These are phyloP conservation scores for Ceratocystis huliohia DNA, from an alignment of 2,329 filamentous ascomycete species.

Conservation along the genomic window DNA sequence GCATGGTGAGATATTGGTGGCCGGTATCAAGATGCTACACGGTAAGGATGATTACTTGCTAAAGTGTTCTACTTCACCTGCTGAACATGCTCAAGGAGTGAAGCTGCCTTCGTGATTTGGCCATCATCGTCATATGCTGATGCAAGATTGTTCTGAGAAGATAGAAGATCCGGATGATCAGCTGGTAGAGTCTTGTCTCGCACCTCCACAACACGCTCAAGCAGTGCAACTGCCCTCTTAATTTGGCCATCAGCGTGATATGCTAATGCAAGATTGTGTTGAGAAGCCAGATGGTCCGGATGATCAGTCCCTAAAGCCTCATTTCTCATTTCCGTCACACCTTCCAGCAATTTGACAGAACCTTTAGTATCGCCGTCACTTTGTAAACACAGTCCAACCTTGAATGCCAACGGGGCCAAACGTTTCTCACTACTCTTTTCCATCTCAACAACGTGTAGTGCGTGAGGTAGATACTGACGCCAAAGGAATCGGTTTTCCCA, in stretches of 20 bases:
- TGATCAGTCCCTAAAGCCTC: not conserved
- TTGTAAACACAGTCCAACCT: not conserved
- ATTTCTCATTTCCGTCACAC: not conserved
- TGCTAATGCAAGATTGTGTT: not conserved
- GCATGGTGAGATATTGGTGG: no score
- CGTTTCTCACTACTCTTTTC: rapidly evolving
- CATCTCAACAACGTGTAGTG: not conserved
- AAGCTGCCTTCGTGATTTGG: not conserved
- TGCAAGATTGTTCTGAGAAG: not conserved
- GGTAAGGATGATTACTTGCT: no score
- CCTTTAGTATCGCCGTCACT: rapidly evolving
- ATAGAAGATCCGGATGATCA: not conserved
- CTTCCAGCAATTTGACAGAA: not conserved
- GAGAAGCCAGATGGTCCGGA: no score
- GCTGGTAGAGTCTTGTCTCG: not conserved
- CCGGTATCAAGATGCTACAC: no score
- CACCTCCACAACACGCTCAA: not conserved
- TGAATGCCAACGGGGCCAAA: not conserved
- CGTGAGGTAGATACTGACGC: not conserved
- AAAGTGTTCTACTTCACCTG: no score
- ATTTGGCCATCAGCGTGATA: not conserved
- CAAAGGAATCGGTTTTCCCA: not conserved
- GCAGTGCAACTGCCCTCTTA: no score
- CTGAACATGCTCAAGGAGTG: no score
- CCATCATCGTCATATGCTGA: not conserved